phyloP scores from a whole-genome alignment of 139 green algal genomes.

The Volvox africanus region DNA sequence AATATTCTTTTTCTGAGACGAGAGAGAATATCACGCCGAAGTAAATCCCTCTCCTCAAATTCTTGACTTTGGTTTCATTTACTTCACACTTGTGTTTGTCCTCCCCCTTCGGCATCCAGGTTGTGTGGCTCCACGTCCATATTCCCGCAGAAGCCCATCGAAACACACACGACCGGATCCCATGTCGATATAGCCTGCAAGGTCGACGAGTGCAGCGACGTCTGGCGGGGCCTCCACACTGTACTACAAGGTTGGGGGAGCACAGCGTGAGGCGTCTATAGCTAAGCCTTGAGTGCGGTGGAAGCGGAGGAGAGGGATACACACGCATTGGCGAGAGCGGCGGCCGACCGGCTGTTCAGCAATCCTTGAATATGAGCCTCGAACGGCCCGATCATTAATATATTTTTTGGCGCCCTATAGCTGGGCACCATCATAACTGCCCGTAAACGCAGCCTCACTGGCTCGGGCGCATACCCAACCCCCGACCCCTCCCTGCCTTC shows the following conservation, averaged over 20 bases:
- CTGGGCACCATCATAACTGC: too few species aligned
- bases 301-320: neutral
- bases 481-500: neutral
- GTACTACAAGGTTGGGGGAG: conserved; percentile 4
- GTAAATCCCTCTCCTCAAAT: neutral
- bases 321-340: too few species aligned
- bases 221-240: neutral
- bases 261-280: neutral
- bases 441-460: neutral
- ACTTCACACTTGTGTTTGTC: neutral
- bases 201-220: neutral
- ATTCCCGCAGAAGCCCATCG: neutral
- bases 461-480: neutral
- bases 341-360: neutral
- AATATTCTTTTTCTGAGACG: neutral
- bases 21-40: too few species aligned
- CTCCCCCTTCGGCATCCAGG: neutral
- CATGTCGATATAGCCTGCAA: neutral
- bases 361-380: too few species aligned
- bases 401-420: too few species aligned
- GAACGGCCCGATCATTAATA: too few species aligned
- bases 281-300: neutral
- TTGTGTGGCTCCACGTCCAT: conserved; percentile 19
- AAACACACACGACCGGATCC: neutral
- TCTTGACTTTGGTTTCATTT: neutral